Evolutionary conservation across 2,329 filamentous ascomycete species (phyloP).

Genomic region (Cryoendolithus antarcticus): DNA sequence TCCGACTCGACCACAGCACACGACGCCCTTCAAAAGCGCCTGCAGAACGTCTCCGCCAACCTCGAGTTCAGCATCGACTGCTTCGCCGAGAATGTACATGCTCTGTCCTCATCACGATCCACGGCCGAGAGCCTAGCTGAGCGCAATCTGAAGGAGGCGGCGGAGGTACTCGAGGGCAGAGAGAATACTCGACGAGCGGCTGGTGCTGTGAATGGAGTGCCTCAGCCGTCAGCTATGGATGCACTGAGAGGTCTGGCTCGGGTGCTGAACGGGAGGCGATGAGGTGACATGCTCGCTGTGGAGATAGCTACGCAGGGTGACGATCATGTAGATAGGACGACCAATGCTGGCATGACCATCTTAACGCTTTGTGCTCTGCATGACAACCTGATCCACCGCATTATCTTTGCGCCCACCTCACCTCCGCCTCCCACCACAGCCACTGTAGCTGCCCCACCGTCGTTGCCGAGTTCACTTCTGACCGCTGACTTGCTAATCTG

Average conservation of each 20-base stretch:
- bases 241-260: conserved; percentile 59
- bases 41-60: conserved; percentile 37
- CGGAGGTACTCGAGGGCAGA: conserved; percentile 58
- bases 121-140: conserved; percentile 69
- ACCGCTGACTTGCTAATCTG: too few relatives aligned
- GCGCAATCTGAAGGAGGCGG: conserved; percentile 56
- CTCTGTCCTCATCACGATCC: conserved; percentile 63
- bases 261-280: conserved; percentile 37
- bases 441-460: too few relatives aligned
- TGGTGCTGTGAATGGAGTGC: conserved; percentile 59
- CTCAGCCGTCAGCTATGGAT: conserved; percentile 38
- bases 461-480: too few relatives aligned
- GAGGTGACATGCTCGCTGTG: background rate
- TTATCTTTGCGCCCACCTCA: too few relatives aligned
- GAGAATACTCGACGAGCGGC: conserved; percentile 40
- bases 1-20: conserved; percentile 26
- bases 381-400: too few relatives aligned
- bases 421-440: too few relatives aligned
- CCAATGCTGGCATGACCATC: too few relatives aligned
- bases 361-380: too few relatives aligned
- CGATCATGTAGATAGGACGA: too few relatives aligned
- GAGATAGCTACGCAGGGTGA: too few relatives aligned
- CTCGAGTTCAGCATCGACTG: conserved; percentile 74
- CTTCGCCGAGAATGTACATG: conserved; percentile 78
- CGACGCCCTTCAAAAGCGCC: conserved; percentile 26